Evolutionary conservation across 208 protist genomes (phyloP), one percentile per base, ranked within the genome.

Genomic region (Trypanosoma theileri): DNA sequence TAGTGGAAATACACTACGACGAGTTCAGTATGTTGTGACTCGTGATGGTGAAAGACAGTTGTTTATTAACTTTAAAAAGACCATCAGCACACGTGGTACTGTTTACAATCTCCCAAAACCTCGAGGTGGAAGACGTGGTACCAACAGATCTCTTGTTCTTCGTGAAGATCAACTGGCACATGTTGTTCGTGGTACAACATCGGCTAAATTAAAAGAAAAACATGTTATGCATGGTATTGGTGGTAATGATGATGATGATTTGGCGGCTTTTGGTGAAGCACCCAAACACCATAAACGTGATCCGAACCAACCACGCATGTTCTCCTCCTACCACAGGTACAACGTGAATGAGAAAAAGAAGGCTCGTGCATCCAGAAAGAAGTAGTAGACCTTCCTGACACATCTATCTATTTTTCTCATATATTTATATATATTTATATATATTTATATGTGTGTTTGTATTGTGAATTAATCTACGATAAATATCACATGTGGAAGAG

Each of bases 261-360:
- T 96, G 31, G 87, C 85, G 54, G 75, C 69, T 17, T 94, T 94
- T 69, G 88, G 89, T 26, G 79, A 88, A 54, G 68, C 75, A 35
- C 70, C 73, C n/a, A 72, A 85, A 59, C 72, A 66, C 28, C 87
- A 80, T 54, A 91, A 89, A 65, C 73, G 79, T 35, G 79, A 96
- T 59, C 70, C 88, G 4, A 79, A 73, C 7, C 75, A 88, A 50
- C 85, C 82, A 14, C 80, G 81, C 4, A 74, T 81, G 54, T 73
- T 65, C 40, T 93, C 85, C 0, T 93, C 88, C 9, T 96, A 96
- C 66, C 84, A 94, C 56, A 88, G 78, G 59, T 96, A 93, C 77
- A 96, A 96, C 68, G 75, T 96, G 24, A 96, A 96, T 48, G 91
- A 96, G 59, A 85, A 83, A 53, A 88, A 84, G 64, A 96, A 96